phyloP scores from a whole-genome alignment of 1,284 basidiomycete species.

The Violaceomyces palustris region DNA sequence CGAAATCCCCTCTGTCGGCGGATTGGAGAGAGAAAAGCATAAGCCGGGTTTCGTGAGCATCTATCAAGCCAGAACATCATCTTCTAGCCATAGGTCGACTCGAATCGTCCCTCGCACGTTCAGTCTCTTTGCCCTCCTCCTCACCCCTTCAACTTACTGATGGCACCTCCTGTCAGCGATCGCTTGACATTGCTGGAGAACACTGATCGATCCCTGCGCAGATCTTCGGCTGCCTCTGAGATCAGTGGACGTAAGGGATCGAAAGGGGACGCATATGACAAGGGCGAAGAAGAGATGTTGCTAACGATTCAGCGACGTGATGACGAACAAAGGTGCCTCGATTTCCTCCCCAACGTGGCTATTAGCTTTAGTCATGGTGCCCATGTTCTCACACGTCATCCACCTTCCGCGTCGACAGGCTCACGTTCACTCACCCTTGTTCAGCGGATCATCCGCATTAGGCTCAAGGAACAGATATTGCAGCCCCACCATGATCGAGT shows the following conservation, averaged over 20 bases:
- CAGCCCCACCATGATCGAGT: conserved; percentile 93
- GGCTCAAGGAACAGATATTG: conserved; percentile 98
- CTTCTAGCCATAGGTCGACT: no score
- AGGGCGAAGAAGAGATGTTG: not conserved
- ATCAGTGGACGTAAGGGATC: no score
- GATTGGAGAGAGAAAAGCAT: not conserved
- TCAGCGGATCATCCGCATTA: conserved; percentile 95
- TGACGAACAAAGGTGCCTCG: not conserved
- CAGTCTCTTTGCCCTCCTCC: no score
- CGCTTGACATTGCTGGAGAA: conserved; percentile 46
- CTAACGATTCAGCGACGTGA: not conserved
- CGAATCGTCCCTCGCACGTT: no score
- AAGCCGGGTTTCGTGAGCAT: no score
- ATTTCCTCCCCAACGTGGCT: no score
- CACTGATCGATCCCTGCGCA: conserved; percentile 37
- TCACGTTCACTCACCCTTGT: conserved; percentile 88
- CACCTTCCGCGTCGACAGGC: no score
- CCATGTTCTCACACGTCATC: no score
- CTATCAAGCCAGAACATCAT: no score
- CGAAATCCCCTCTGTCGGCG: conserved; percentile 28
- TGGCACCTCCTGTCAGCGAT: conserved; percentile 33
- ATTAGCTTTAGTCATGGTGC: no score
- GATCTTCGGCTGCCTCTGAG: conserved; percentile 53
- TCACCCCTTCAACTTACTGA: conserved; percentile 39
- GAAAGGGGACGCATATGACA: not conserved